phyloP scores from a whole-genome alignment of 148 eudicot species.

The Silene conica region DNA sequence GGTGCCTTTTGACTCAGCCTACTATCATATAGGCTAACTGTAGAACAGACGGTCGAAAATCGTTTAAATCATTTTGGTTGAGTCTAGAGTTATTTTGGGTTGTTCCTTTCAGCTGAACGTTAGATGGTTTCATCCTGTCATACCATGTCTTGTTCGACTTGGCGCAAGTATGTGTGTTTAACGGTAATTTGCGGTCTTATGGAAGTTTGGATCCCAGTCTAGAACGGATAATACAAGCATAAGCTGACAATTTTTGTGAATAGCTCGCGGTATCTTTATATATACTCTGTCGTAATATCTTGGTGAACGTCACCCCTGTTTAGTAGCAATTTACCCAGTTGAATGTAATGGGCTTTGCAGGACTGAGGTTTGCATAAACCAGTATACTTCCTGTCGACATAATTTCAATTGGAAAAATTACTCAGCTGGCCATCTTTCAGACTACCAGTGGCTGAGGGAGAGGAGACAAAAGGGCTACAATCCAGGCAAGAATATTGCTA shows the following conservation, averaged over 20 bases:
- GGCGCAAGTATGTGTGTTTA: background rate
- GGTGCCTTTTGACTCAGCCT: conserved; percentile 50
- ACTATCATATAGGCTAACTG: conserved; percentile 12
- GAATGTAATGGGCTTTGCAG: too few species aligned
- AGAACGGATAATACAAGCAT: conserved; percentile 2
- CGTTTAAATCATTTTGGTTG: background rate
- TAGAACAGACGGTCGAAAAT: background rate
- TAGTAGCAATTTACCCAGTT: too few species aligned
- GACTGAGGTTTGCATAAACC: too few species aligned
- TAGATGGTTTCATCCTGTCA: background rate
- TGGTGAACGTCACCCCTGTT: too few species aligned
- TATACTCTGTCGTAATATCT: too few species aligned
- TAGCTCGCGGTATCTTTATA: too few species aligned
- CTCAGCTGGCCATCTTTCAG: background rate
- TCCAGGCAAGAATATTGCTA: background rate
- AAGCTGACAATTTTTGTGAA: background rate
- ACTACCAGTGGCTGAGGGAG: background rate
- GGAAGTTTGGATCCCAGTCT: background rate
- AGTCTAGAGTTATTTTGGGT: background rate
- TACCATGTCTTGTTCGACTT: background rate
- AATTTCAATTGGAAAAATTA: too few species aligned
- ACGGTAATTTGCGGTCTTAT: background rate
- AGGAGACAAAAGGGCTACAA: background rate
- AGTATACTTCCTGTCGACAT: too few species aligned
- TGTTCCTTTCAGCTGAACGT: background rate